These are phyloP conservation scores for Amoeboaphelidium occidentale DNA, from an alignment of 371 early-diverging fungal genomes.

Conservation along the genomic window DNA sequence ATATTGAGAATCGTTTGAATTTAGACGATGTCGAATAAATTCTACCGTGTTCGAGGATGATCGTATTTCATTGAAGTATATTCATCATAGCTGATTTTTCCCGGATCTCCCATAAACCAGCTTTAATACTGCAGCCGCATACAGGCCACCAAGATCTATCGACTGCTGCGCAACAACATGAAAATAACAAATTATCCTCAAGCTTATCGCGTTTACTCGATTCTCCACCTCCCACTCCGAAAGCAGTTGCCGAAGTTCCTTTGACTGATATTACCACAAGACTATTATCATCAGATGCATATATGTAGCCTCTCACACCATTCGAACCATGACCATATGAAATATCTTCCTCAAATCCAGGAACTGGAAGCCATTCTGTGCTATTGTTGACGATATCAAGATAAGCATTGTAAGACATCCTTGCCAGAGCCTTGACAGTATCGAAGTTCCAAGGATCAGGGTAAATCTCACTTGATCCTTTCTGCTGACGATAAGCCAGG, in stretches of 20 bases:
- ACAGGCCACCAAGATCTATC: constrained; percentile 57
- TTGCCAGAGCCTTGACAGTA: constrained; percentile 38
- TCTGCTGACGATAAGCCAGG: no score
- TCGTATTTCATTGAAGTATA: no score
- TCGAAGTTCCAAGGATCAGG: constrained; percentile 45
- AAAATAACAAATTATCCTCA: constrained; percentile 77
- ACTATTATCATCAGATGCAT: constrained; percentile 31
- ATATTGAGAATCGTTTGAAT: no score
- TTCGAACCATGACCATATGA: not conserved
- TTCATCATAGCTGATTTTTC: no score
- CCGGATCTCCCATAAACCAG: no score
- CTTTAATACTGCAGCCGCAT: constrained; percentile 43
- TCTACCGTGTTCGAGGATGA: no score
- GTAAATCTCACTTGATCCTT: not conserved
- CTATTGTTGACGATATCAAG: constrained; percentile 16
- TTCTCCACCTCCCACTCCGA: constrained; percentile 18
- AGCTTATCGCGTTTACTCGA: not conserved
- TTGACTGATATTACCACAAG: constrained; percentile 60
- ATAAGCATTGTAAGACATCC: constrained; percentile 55
- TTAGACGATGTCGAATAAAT: no score
- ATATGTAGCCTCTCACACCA: constrained; percentile 78
- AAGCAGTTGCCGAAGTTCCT: constrained; percentile 44
- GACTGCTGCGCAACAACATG: constrained; percentile 88
- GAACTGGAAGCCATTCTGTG: not conserved
- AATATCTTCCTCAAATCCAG: not conserved